Evolutionary conservation across 306 rosid genomes (phyloP).

Genomic region (Spatholobus suberectus): DNA sequence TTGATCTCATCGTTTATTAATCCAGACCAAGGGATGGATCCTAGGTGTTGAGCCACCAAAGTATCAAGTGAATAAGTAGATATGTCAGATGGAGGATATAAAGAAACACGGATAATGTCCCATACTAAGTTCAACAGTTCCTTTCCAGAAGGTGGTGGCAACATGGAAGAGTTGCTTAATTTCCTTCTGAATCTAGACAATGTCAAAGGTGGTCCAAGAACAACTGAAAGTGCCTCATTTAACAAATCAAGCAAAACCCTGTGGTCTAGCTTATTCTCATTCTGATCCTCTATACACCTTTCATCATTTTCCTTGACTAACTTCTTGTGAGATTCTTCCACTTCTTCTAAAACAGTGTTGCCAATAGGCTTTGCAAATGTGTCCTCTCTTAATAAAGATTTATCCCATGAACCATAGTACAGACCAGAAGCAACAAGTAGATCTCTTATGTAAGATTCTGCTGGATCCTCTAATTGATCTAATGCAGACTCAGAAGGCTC

Average conservation of each 20-base stretch:
- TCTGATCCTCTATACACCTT: conserved; percentile 51
- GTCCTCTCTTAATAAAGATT: conserved; percentile 65
- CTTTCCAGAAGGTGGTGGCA: conserved; percentile 65
- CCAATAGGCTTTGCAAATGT: conserved; percentile 72
- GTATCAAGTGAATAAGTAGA: conserved; percentile 60
- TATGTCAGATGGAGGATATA: conserved; percentile 57
- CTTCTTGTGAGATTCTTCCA: conserved; percentile 74
- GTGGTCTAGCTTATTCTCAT: conserved; percentile 55
- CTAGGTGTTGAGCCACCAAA: conserved; percentile 70
- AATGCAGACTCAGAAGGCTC: conserved; percentile 58
- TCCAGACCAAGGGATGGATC: conserved; percentile 64
- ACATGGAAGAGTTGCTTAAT: conserved; percentile 47
- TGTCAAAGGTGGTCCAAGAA: conserved; percentile 66
- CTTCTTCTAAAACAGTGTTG: conserved; percentile 76
- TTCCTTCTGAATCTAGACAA: conserved; percentile 64
- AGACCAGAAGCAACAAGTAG: conserved; percentile 88
- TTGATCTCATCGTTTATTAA: conserved; percentile 60
- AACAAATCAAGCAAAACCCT: conserved; percentile 71
- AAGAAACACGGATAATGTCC: conserved; percentile 53
- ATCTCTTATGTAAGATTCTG: conserved; percentile 84
- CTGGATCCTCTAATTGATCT: conserved; percentile 68
- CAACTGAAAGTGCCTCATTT: conserved; percentile 77
- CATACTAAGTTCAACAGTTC: conserved; percentile 72
- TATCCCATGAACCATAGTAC: conserved; percentile 80
- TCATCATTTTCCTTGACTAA: conserved; percentile 44